Evolutionary conservation across 495 filamentous ascomycete genomes (phyloP).

Genomic region (Staphylotrichum tortipilum): DNA sequence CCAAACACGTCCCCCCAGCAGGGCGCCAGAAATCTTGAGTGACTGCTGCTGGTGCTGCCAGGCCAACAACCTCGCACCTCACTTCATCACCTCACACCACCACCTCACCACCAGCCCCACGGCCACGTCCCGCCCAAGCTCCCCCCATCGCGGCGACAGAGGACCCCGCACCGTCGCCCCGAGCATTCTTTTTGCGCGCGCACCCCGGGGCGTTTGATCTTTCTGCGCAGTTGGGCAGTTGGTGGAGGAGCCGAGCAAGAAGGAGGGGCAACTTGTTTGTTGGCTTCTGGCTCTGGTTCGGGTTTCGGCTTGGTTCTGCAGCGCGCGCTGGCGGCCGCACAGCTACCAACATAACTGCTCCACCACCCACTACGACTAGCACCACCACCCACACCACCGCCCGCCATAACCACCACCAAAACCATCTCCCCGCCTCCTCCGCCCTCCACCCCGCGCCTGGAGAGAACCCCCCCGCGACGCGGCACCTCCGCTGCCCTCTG

Average conservation of each 20-base stretch:
- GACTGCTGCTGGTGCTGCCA: constrained; percentile 4
- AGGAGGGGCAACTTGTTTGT: constrained; percentile 14
- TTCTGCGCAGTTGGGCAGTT: neutral
- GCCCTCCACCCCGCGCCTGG: too few relatives aligned
- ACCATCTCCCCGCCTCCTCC: too few relatives aligned
- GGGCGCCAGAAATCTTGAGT: constrained; percentile 6
- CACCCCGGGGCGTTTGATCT: constrained; percentile 8
- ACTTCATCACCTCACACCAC: too few relatives aligned
- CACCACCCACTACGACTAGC: neutral
- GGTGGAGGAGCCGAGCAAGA: constrained; percentile 8
- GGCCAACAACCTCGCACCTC: too few relatives aligned
- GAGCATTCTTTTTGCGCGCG: constrained; percentile 1
- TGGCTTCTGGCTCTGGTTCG: too few relatives aligned
- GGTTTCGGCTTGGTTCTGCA: neutral
- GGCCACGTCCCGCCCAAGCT: neutral
- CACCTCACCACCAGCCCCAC: constrained; percentile 2
- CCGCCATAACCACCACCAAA: neutral
- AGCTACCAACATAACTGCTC: too few relatives aligned
- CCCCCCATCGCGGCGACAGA: neutral
- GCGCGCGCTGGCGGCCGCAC: constrained; percentile 1
- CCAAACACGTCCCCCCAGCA: too few relatives aligned
- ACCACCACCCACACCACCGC: too few relatives aligned
- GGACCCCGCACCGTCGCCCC: neutral
- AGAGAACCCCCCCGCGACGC: too few relatives aligned
- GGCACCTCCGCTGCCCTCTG: neutral